Percentiles rank a stretch among this genome's conserved stretches.
phyloP scores from a whole-genome alignment of 495 filamentous ascomycete genomes.

The Tuber indicum region DNA sequence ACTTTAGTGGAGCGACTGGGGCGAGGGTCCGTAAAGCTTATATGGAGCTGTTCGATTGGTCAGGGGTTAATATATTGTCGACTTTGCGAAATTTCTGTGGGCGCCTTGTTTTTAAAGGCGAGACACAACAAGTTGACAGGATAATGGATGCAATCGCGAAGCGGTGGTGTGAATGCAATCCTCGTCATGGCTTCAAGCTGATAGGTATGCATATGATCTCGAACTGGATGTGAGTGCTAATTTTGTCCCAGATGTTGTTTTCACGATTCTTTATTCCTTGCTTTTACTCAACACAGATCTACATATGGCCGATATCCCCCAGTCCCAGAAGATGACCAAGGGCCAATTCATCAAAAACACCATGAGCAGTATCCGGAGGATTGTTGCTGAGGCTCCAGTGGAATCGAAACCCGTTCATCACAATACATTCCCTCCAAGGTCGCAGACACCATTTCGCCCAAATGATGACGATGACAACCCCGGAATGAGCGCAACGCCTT shows the following conservation, averaged over 20 bases:
- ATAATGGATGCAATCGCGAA: constrained; percentile 81
- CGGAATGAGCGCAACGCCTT: constrained; percentile 9
- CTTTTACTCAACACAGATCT: constrained; percentile 94
- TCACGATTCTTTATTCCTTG: constrained; percentile 94
- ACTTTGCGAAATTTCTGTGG: constrained; percentile 74
- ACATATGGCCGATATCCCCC: constrained; percentile 84
- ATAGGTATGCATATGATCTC: constrained; percentile 49
- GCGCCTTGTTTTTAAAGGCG: constrained; percentile 76
- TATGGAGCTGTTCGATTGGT: constrained; percentile 85
- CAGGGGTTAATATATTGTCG: constrained; percentile 69
- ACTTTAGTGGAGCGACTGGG: constrained; percentile 52
- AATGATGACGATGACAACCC: constrained; percentile 16
- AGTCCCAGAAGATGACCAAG: constrained; percentile 78
- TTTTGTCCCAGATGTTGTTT: constrained; percentile 68
- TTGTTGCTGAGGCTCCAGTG: constrained; percentile 36
- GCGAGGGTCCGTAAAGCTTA: constrained; percentile 69
- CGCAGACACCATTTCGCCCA: constrained; percentile 31
- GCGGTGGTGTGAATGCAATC: constrained; percentile 92
- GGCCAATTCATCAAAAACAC: constrained; percentile 95
- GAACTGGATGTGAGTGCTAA: constrained; percentile 12
- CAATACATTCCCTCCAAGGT: constrained; percentile 35
- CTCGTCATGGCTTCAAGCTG: constrained; percentile 87
- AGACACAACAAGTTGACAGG: constrained; percentile 94
- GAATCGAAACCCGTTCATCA: constrained; percentile 30
- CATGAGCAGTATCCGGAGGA: constrained; percentile 74